Evolutionary conservation across 2,329 filamentous ascomycete genomes (phyloP), one percentile per base, ranked within the genome.

Genomic region (Pseudogymnoascus sp.): DNA sequence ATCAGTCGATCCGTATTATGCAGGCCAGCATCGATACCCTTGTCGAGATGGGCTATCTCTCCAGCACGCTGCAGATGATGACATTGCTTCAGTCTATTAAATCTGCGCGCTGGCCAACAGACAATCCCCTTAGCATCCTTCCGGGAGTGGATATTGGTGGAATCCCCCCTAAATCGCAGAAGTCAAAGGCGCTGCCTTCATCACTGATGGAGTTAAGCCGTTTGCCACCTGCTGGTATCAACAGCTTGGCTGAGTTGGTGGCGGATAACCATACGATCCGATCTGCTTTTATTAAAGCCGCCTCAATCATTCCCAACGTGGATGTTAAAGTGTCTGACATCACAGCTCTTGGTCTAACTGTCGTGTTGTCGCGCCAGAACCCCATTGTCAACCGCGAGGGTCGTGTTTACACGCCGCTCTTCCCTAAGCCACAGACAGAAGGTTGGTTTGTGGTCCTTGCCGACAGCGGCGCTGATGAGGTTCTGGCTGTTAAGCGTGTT

Each of bases 1-100:
- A 99, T 74, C 94, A 99, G 74, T 90, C 91, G 5, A 94, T 99
- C 63, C 94, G 94, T 84, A 94, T 99, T 73, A 87, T 97, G 35
- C 94, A 99, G 74, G 95, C 94, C 1, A 90, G 88, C 5, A 93
- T 99, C 69, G 95, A 99, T 72, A 89, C 97, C 8, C 82, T 97
- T 63, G 90, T 93, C 0, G 95, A 99, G 74, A 76, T 96, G n/a
- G 90, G 91, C 9, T 87, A 89, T 71, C 77, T 92, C 4, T 88
- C 88, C 17, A 92, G 88, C 63, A 91, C 88, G 66, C 80, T 87
- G 48, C 84, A 86, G 76, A 92, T 97, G 86, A 90, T 97, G 65
- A 85, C 81, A 13, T 80, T 99, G 0, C 82, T 99, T 29, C 92
- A 97, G 75, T 92, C 87, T 71, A 88, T 99, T 78, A 99, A 99